Evolutionary conservation across 495 filamentous ascomycete genomes (phyloP).

Genomic region (Annulohypoxylon stygium): DNA sequence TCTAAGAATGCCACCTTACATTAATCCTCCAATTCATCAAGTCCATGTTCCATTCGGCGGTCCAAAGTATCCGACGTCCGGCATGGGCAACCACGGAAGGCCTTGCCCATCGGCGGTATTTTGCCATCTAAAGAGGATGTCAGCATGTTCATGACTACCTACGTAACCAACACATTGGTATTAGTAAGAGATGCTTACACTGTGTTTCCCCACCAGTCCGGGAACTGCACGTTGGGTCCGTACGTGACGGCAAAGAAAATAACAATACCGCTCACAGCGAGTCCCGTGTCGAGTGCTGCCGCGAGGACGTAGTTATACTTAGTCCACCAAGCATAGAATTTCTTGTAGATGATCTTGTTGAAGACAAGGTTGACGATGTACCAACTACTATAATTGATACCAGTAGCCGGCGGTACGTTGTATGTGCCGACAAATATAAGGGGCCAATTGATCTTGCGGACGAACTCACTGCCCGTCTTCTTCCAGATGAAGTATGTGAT

Average conservation of each 20-base stretch:
- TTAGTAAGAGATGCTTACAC: constrained; percentile 37
- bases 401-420: constrained; percentile 57
- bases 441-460: constrained; percentile 61
- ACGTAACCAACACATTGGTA: background rate
- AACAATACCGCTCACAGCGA: constrained; percentile 51
- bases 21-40: constrained; percentile 7
- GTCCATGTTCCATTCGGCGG: constrained; percentile 60
- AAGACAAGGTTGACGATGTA: constrained; percentile 63
- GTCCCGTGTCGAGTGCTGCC: constrained; percentile 48
- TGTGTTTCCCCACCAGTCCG: constrained; percentile 52
- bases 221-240: constrained; percentile 47
- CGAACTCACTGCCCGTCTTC: constrained; percentile 44
- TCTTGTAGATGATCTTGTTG: constrained; percentile 57
- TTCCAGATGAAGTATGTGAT: constrained; percentile 51
- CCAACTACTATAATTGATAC: constrained; percentile 65
- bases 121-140: constrained; percentile 53
- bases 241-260: constrained; percentile 54
- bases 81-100: constrained; percentile 58
- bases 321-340: constrained; percentile 59
- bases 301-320: constrained; percentile 54
- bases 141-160: background rate
- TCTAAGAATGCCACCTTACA: background rate
- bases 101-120: constrained; percentile 62
- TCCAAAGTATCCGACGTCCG: constrained; percentile 61
- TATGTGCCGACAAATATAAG: constrained; percentile 62